phyloP scores from a whole-genome alignment of 345 rosid species.

The Dovyalis caffra region DNA sequence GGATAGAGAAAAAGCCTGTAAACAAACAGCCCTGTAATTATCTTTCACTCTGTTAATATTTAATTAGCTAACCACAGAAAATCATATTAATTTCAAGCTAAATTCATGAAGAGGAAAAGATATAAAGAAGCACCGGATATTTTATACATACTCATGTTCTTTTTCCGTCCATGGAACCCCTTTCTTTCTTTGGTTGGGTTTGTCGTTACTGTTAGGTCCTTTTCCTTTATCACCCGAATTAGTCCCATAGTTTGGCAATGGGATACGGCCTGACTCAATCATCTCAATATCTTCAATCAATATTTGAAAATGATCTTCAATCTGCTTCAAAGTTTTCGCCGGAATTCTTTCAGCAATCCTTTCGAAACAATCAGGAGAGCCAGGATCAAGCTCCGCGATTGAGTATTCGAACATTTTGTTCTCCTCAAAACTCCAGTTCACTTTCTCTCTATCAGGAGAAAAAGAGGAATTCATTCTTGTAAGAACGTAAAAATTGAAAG shows the following conservation, averaged over 20 bases:
- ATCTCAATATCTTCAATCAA: slow-evolving; percentile 1
- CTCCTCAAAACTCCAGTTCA: slow-evolving; percentile 11
- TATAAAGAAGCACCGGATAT: too few species aligned
- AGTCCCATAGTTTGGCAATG: slow-evolving; percentile 1
- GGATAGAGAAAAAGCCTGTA: too few species aligned
- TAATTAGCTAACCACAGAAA: too few species aligned
- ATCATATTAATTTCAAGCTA: too few species aligned
- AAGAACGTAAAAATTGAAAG: too few species aligned
- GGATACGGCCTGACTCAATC: background rate
- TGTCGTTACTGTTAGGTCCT: background rate
- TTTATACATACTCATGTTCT: background rate
- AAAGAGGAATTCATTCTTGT: too few species aligned
- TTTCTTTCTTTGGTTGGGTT: background rate
- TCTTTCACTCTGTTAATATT: too few species aligned
- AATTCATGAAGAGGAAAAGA: too few species aligned
- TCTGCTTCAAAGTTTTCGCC: background rate
- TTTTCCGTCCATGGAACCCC: slow-evolving; percentile 1
- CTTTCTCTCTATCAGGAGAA: too few species aligned
- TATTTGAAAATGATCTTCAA: background rate
- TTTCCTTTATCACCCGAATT: background rate
- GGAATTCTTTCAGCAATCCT: slow-evolving; percentile 2
- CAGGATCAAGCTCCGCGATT: background rate
- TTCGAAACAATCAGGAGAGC: background rate
- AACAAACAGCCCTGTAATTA: too few species aligned
- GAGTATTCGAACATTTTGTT: slow-evolving; percentile 13